phyloP scores from a whole-genome alignment of 106 monocot species.

The Posidonia australis region DNA sequence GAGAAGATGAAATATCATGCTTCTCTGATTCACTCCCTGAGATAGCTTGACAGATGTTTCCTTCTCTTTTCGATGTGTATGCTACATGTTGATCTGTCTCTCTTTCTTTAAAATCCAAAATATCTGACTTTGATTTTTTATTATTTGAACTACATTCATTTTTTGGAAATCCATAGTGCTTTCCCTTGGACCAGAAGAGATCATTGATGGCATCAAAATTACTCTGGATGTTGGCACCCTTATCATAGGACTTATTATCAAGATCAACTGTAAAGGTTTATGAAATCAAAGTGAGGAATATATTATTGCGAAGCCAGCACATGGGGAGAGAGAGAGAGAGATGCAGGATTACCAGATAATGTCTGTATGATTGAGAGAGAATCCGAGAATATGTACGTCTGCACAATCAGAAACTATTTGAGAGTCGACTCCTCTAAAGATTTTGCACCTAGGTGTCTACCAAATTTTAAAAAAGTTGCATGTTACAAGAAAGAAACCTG shows the following conservation, averaged over 20 bases:
- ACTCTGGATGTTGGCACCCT: conserved; percentile 16
- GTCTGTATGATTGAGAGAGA: conserved; percentile 87
- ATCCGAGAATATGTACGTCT: conserved; percentile 87
- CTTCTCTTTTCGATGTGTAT: conserved; percentile 10
- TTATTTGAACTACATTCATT: conserved; percentile 18
- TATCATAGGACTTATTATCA: conserved; percentile 45
- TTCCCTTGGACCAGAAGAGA: conserved; percentile 7
- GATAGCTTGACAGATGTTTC: conserved; percentile 12
- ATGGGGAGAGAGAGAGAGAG: background rate
- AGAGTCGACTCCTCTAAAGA: background rate
- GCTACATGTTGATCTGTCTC: conserved; percentile 14
- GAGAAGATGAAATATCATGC: conserved; percentile 17
- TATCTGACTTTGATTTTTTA: conserved; percentile 21
- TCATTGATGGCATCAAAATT: conserved; percentile 25
- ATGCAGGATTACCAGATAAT: conserved; percentile 44
- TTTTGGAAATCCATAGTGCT: conserved; percentile 8
- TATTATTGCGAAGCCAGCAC: background rate
- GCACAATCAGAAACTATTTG: conserved; percentile 20
- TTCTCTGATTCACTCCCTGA: conserved; percentile 32
- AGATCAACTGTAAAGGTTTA: conserved; percentile 41
- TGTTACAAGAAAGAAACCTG: conserved; percentile 39
- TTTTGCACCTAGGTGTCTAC: background rate
- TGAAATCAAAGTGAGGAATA: background rate
- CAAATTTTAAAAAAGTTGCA: background rate
- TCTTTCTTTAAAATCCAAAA: conserved; percentile 26